Conservation (phyloP, 345 rosid species). For the Dipteronia dyeriana region DNA sequence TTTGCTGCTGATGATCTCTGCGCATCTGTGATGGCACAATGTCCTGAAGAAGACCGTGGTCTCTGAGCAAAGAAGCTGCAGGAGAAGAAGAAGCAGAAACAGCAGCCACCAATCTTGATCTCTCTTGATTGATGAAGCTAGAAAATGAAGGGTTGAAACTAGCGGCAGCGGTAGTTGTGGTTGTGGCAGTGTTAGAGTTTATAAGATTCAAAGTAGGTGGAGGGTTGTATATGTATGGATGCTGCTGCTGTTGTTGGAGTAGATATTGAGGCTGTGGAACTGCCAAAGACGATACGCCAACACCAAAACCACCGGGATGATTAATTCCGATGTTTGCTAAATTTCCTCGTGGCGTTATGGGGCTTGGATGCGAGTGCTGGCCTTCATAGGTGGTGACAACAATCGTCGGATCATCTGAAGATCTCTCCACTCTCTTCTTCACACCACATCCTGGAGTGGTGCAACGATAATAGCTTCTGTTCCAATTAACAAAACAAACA, state of each 20-base stretch:
- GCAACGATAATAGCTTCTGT: slow-evolving; percentile 99
- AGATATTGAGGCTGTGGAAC: slow-evolving; percentile 48
- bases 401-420: slow-evolving; percentile 68
- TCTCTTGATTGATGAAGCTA: slow-evolving; percentile 34
- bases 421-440: slow-evolving; percentile 99
- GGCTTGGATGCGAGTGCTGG: slow-evolving; percentile 78
- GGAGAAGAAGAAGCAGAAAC: background rate
- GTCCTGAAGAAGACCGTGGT: slow-evolving; percentile 92
- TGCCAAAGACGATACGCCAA: slow-evolving; percentile 38
- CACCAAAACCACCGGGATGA: slow-evolving; percentile 30
- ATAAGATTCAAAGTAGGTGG: slow-evolving; percentile 35
- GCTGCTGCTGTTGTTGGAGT: slow-evolving; percentile 26
- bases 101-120: background rate
- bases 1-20: slow-evolving; percentile 24
- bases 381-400: slow-evolving; percentile 98
- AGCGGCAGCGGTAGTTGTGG: slow-evolving; percentile 24
- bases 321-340: slow-evolving; percentile 53
- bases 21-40: slow-evolving; percentile 78
- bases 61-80: slow-evolving; percentile 45
- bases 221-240: slow-evolving; percentile 36
- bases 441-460: slow-evolving; percentile 88
- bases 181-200: slow-evolving; percentile 16
- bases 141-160: slow-evolving; percentile 30
- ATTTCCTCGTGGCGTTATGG: slow-evolving; percentile 69
- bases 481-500: background rate